Evolutionary conservation across 305 asterid species (phyloP).

Genomic region (Coffea humblotiana): DNA sequence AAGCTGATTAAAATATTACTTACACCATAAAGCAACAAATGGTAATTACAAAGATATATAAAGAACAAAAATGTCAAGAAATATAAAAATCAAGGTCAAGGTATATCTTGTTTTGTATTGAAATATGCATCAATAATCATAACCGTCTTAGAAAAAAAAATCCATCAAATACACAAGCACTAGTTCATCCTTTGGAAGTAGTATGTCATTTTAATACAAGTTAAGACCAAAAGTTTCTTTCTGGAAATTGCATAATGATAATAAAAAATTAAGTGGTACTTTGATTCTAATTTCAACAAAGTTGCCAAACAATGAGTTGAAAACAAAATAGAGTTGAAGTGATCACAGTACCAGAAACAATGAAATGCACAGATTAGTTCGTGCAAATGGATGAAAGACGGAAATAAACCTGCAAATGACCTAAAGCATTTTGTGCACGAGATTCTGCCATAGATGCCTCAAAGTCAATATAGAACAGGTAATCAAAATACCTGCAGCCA

Average conservation of each 20-base stretch:
- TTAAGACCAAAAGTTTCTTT: background rate
- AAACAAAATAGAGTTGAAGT: no score
- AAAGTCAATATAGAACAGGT: constrained; percentile 88
- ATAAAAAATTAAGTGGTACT: background rate
- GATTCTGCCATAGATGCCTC: constrained; percentile 97
- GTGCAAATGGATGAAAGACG: background rate
- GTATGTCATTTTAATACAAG: background rate
- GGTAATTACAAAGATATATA: no score
- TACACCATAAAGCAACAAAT: no score
- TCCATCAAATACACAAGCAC: no score
- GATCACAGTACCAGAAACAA: no score
- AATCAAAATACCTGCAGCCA: constrained; percentile 84
- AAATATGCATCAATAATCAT: no score
- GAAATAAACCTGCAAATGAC: constrained; percentile 68
- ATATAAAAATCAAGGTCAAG: no score
- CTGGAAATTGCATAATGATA: background rate
- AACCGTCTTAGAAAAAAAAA: no score
- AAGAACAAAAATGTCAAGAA: no score
- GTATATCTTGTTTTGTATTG: no score
- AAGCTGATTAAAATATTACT: no score
- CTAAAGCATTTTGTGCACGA: constrained; percentile 80
- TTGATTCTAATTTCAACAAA: background rate
- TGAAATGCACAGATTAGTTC: background rate
- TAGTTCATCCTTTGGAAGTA: background rate
- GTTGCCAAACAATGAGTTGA: background rate